A percentile compares a stretch with the other conserved stretches of the same genome.
phyloP scores from a whole-genome alignment of 345 rosid genomes.

The Salix purpurea region DNA sequence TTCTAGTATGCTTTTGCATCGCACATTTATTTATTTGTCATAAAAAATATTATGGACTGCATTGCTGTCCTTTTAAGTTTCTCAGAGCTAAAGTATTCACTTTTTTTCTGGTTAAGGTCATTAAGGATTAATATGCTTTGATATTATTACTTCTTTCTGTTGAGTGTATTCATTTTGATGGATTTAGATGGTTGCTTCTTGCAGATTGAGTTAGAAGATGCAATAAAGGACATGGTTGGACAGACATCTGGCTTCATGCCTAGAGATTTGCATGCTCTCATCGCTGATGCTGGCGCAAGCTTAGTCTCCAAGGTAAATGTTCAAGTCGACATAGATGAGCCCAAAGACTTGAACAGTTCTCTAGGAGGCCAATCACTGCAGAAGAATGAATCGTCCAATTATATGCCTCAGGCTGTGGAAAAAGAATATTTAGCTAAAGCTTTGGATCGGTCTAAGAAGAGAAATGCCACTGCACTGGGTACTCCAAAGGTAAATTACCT shows the following conservation, averaged over 20 bases:
- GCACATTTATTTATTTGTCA: constrained; percentile 2
- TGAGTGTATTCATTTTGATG: constrained; percentile 20
- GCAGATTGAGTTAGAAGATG: constrained; percentile 63
- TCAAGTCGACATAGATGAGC: constrained; percentile 29
- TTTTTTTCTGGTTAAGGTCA: not conserved
- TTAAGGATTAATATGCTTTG: not conserved
- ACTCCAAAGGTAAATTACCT: constrained; percentile 77
- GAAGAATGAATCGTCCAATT: constrained; percentile 22
- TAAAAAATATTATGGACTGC: constrained; percentile 3
- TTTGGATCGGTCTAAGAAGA: constrained; percentile 81
- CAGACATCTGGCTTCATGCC: constrained; percentile 97
- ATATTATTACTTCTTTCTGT: not conserved
- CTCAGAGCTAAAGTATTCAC: not conserved
- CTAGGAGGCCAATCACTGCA: constrained; percentile 28
- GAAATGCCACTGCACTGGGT: constrained; percentile 91
- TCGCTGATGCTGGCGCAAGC: constrained; percentile 88
- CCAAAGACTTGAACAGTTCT: constrained; percentile 28
- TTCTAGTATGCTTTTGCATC: not conserved
- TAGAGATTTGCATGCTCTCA: constrained; percentile 72
- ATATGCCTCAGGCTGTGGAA: constrained; percentile 27
- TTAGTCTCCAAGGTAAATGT: constrained; percentile 42
- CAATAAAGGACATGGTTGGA: constrained; percentile 66
- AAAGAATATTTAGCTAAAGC: constrained; percentile 65
- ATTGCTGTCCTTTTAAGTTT: constrained; percentile 5
- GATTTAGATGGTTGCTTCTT: constrained; percentile 25